Base-by-base conservation (phyloP, 1,284 basidiomycete genomes). In the Apiotrichum laibachii region DNA sequence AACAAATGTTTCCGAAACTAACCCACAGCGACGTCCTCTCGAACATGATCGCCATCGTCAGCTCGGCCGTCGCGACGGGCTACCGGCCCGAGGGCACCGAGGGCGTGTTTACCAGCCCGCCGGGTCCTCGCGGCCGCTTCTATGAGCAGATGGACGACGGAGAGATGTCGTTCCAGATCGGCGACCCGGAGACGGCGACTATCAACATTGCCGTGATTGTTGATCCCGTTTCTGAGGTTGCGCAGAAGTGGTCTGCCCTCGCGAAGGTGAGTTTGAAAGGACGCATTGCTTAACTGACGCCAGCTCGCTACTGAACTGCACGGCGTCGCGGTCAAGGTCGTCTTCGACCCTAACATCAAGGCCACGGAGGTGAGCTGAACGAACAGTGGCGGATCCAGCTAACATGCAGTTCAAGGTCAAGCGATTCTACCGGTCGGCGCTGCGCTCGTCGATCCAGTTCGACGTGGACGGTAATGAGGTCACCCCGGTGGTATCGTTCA, bases 381-480 rank as follows among this genome's bases (percentile, higher is more conserved):
- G n/a, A n/a, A n/a, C n/a, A n/a, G n/a, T n/a, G n/a, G n/a, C n/a
- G n/a, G 44, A 47, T 31, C 5, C 19, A 22, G 10, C 13, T 15
- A 31, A 7, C 53, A 19, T 18, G 19, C 59, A 92, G 90, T 80
- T 97, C 47, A 92, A 93, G 1, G 79, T 98, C 45, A 96, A 95
- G 77, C 84, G 88, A n/a, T 99, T 97, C 80, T 97, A 96, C 74
- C 87, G 90, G 5, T 91, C 87, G 69, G 86, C 85, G 50, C 79
- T 93, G 2, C 77, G 82, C 1, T 80, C 85, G 13, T 73, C 77
- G 7, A 78, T 89, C 7, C 60, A 74, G 0, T 98, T 93, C 69
- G 85, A 90, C 64, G 79, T 84, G 16, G 75, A 85, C 49, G 92
- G 80, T 5, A 54, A 68, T 18, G 75, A 79, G 45, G 57, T 72